phyloP scores from a whole-genome alignment of 768 basidiomycete genomes.

The Pleurotus platypus region DNA sequence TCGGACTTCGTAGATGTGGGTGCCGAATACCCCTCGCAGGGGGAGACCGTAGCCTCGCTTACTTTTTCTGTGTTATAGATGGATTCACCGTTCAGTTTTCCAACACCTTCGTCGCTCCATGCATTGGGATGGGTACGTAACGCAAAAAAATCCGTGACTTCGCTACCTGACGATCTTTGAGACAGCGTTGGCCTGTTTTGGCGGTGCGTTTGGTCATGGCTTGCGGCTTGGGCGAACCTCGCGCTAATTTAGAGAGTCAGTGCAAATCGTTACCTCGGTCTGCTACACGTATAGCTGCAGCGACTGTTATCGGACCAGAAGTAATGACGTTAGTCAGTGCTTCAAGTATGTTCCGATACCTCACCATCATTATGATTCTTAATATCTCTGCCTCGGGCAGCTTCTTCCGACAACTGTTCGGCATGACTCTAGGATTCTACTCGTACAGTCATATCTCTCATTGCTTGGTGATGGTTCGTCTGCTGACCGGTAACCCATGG shows the following conservation, averaged over 20 bases:
- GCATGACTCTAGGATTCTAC: slow-evolving; percentile 34
- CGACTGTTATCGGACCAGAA: slow-evolving; percentile 32
- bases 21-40: background rate
- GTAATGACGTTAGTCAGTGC: slow-evolving; percentile 35
- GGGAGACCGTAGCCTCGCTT: background rate
- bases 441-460: slow-evolving; percentile 22
- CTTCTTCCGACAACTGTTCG: slow-evolving; percentile 33
- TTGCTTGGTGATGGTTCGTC: background rate
- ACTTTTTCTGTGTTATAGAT: slow-evolving; percentile 17
- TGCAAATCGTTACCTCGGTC: slow-evolving; percentile 32
- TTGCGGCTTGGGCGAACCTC: background rate
- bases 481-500: background rate
- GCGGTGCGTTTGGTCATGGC: slow-evolving; percentile 19
- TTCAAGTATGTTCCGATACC: slow-evolving; percentile 24
- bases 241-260: slow-evolving; percentile 12
- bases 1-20: background rate
- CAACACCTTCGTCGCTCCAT: slow-evolving; percentile 31
- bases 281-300: slow-evolving; percentile 37
- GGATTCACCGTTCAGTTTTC: slow-evolving; percentile 30
- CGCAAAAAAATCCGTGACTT: background rate
- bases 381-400: slow-evolving; percentile 12
- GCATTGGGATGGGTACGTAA: slow-evolving; percentile 33
- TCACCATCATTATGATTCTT: background rate
- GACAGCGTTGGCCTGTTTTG: slow-evolving; percentile 32
- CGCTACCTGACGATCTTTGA: too few relatives aligned